phyloP scores from a whole-genome alignment of 2,329 filamentous ascomycete genomes.

The Monosporascus sp. region DNA sequence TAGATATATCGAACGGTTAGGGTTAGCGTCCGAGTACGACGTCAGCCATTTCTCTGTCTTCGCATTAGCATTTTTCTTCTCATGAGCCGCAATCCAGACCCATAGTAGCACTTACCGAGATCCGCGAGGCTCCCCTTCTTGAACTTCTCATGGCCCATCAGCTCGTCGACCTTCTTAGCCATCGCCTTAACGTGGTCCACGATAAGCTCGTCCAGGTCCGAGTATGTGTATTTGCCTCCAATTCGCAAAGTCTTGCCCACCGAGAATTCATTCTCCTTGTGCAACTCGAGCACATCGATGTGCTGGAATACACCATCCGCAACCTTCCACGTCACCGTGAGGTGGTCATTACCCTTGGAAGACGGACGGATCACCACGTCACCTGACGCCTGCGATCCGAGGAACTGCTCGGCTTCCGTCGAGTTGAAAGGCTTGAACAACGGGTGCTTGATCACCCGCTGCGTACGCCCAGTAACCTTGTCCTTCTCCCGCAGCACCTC shows the following conservation, averaged over 20 bases:
- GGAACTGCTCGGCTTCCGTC: conserved; percentile 85
- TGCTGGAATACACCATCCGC: conserved; percentile 95
- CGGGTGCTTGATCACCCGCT: conserved; percentile 96
- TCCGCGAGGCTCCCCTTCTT: conserved; percentile 74
- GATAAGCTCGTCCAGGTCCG: conserved; percentile 94
- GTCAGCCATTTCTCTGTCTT: conserved; percentile 82
- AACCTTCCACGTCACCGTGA: conserved; percentile 97
- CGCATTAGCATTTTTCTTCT: conserved; percentile 13
- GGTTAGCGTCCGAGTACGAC: conserved; percentile 94
- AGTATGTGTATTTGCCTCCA: conserved; percentile 84
- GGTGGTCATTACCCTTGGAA: conserved; percentile 89
- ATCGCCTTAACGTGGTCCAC: conserved; percentile 96
- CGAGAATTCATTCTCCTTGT: conserved; percentile 95
- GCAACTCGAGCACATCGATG: conserved; percentile 91
- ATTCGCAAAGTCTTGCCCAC: conserved; percentile 83
- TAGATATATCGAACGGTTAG: conserved; percentile 85
- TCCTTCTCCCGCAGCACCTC: conserved; percentile 84
- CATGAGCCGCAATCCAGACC: not conserved
- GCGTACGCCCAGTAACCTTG: conserved; percentile 74
- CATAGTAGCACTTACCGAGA: conserved; percentile 64
- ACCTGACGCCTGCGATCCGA: conserved; percentile 77
- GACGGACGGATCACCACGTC: conserved; percentile 94
- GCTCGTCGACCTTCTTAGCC: conserved; percentile 94
- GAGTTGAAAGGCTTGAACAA: conserved; percentile 93
- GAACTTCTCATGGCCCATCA: conserved; percentile 92